phyloP scores from a whole-genome alignment of 331 rosid species.

The Malus hybrid region DNA sequence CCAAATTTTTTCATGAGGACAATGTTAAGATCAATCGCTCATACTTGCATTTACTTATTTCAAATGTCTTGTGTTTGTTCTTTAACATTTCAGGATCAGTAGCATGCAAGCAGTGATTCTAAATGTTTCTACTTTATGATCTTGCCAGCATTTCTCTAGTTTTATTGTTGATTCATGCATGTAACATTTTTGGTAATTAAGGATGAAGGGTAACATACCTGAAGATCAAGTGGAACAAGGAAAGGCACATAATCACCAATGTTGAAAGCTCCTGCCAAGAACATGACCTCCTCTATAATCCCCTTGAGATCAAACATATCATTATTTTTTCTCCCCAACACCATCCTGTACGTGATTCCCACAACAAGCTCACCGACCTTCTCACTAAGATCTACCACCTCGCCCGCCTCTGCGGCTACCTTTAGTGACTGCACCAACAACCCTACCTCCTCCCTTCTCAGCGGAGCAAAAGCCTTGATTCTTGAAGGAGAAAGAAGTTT shows the following conservation, averaged over 20 bases:
- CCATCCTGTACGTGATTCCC: slow-evolving; percentile 10
- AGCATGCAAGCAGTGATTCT: too few relatives aligned
- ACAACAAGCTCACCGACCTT: neutral
- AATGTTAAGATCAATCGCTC: fast-evolving
- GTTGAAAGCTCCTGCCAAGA: slow-evolving; percentile 19
- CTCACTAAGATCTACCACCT: slow-evolving; percentile 20
- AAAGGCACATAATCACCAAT: neutral
- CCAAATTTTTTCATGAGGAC: too few relatives aligned
- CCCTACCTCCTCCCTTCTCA: slow-evolving; percentile 10
- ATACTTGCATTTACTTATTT: too few relatives aligned
- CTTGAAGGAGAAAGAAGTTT: slow-evolving; percentile 12
- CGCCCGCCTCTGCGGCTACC: neutral
- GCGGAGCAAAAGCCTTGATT: neutral
- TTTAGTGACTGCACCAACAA: neutral
- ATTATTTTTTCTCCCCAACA: neutral
- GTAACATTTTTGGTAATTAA: too few relatives aligned
- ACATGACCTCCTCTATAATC: neutral
- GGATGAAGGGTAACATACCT: slow-evolving; percentile 8
- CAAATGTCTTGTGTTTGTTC: too few relatives aligned
- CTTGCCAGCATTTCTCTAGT: too few relatives aligned
- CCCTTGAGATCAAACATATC: slow-evolving; percentile 14
- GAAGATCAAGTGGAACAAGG: slow-evolving; percentile 14
- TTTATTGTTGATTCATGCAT: too few relatives aligned
- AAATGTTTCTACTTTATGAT: too few relatives aligned
- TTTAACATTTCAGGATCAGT: too few relatives aligned